Percentiles rank a stretch among this genome's conserved stretches.
phyloP scores from a whole-genome alignment of 306 rosid genomes.

The Malus orientalis region DNA sequence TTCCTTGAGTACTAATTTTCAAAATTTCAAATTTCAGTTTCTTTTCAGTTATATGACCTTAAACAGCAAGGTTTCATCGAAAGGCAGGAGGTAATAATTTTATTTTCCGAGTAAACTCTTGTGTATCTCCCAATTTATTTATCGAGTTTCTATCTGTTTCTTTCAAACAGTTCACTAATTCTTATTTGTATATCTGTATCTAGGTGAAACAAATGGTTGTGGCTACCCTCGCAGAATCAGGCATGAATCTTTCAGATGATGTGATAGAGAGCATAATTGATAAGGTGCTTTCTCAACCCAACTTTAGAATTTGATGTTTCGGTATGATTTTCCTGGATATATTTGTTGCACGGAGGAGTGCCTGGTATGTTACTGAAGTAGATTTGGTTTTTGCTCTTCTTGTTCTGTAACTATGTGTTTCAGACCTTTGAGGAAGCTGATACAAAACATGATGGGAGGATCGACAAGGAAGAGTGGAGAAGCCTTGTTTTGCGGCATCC shows the following conservation, averaged over 20 bases:
- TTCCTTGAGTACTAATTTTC: not conserved
- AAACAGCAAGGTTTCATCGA: slow-evolving; percentile 98
- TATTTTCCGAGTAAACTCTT: not conserved
- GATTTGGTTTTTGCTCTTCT: not conserved
- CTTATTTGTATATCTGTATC: slow-evolving; percentile 7
- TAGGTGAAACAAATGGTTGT: slow-evolving; percentile 99
- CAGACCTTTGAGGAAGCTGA: slow-evolving; percentile 99
- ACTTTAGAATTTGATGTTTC: not conserved
- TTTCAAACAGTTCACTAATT: not conserved
- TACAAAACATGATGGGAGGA: slow-evolving; percentile 93
- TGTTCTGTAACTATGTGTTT: slow-evolving; percentile 3
- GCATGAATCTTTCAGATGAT: slow-evolving; percentile 96
- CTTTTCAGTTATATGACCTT: slow-evolving; percentile 94
- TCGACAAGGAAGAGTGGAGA: slow-evolving; percentile 99
- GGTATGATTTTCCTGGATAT: not conserved
- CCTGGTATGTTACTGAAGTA: not conserved
- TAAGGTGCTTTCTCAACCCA: slow-evolving; percentile 49
- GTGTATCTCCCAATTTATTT: not conserved
- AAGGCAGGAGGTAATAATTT: slow-evolving; percentile 79
- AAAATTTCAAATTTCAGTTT: slow-evolving; percentile 55
- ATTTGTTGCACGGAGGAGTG: not conserved
- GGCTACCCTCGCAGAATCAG: slow-evolving; percentile 98
- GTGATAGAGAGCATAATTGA: slow-evolving; percentile 97
- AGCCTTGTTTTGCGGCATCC: slow-evolving; percentile 89
- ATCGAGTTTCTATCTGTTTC: not conserved